phyloP scores from a whole-genome alignment of 164 flowering plant genomes.

The Echeveria elegans region DNA sequence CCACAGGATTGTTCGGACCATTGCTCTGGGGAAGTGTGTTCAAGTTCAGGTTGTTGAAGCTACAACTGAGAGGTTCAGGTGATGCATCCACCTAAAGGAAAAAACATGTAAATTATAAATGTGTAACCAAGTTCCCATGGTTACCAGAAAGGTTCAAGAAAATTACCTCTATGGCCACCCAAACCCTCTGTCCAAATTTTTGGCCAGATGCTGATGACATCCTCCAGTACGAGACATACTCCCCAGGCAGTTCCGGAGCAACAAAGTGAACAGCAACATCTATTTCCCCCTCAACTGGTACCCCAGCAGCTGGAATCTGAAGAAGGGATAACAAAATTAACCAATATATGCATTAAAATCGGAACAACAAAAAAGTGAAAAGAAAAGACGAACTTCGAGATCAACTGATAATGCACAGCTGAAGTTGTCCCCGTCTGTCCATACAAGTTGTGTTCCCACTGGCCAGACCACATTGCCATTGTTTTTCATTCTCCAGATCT shows the following conservation, averaged over 20 bases:
- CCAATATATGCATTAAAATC: not conserved
- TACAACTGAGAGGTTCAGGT: conserved; percentile 14
- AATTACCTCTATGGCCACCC: conserved; percentile 77
- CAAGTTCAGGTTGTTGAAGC: conserved; percentile 33
- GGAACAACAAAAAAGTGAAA: not conserved
- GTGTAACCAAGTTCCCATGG: not conserved
- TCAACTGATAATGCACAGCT: conserved; percentile 27
- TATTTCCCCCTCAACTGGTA: conserved; percentile 35
- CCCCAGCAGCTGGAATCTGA: conserved; percentile 52
- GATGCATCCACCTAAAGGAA: conserved; percentile 57
- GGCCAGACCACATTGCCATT: conserved; percentile 59
- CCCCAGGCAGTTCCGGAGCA: conserved; percentile 70
- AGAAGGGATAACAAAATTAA: not conserved
- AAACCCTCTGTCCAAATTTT: conserved; percentile 78
- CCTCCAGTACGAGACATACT: conserved; percentile 79
- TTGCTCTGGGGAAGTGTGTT: conserved; percentile 44
- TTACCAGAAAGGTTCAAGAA: not conserved
- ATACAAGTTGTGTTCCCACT: conserved; percentile 47
- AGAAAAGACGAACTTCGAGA: conserved; percentile 30
- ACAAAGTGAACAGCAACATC: conserved; percentile 71
- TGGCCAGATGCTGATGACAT: conserved; percentile 61
- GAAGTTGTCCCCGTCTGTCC: conserved; percentile 69
- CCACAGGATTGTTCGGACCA: conserved; percentile 15
- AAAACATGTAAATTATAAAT: not conserved
- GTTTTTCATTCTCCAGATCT: too few species aligned